phyloP scores from a whole-genome alignment of 2,329 filamentous ascomycete genomes.

The Cadophora luteo-olivacea region DNA sequence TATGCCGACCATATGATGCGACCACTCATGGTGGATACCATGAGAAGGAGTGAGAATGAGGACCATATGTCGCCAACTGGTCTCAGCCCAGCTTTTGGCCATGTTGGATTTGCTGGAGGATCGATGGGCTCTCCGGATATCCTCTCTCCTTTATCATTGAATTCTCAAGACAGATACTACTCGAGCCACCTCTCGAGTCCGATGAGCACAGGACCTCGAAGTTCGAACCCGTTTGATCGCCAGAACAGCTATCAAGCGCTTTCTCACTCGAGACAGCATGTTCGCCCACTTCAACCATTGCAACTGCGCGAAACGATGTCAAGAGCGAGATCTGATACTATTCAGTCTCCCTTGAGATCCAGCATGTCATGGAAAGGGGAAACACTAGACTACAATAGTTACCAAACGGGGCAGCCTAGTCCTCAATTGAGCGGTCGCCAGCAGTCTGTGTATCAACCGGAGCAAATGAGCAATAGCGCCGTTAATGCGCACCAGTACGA shows the following conservation, averaged over 20 bases:
- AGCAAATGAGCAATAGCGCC: slow-evolving; percentile 52
- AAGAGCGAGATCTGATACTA: slow-evolving; percentile 61
- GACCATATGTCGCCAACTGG: slow-evolving; percentile 71
- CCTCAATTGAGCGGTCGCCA: slow-evolving; percentile 55
- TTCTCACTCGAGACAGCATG: slow-evolving; percentile 51
- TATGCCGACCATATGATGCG: slow-evolving; percentile 64
- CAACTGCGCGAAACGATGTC: slow-evolving; percentile 64
- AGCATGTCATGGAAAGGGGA: slow-evolving; percentile 70
- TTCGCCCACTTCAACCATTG: slow-evolving; percentile 62
- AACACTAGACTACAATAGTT: slow-evolving; percentile 61
- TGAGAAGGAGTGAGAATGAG: slow-evolving; percentile 67
- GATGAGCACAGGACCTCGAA: slow-evolving; percentile 55
- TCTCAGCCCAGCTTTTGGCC: slow-evolving; percentile 71
- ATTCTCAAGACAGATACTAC: slow-evolving; percentile 62
- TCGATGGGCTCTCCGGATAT: slow-evolving; percentile 60
- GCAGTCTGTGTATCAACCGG: slow-evolving; percentile 57
- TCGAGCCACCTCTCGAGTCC: slow-evolving; percentile 54
- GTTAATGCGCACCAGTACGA: slow-evolving; percentile 57
- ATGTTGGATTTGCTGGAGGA: slow-evolving; percentile 66
- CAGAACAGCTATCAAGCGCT: slow-evolving; percentile 57
- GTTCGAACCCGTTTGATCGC: slow-evolving; percentile 59
- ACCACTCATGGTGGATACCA: slow-evolving; percentile 71
- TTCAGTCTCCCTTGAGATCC: slow-evolving; percentile 64
- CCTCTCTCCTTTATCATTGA: slow-evolving; percentile 62
- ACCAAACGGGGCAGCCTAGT: slow-evolving; percentile 54